Base-by-base conservation (phyloP, 2,329 filamentous ascomycete species). In the Talaromyces sp. region DNA sequence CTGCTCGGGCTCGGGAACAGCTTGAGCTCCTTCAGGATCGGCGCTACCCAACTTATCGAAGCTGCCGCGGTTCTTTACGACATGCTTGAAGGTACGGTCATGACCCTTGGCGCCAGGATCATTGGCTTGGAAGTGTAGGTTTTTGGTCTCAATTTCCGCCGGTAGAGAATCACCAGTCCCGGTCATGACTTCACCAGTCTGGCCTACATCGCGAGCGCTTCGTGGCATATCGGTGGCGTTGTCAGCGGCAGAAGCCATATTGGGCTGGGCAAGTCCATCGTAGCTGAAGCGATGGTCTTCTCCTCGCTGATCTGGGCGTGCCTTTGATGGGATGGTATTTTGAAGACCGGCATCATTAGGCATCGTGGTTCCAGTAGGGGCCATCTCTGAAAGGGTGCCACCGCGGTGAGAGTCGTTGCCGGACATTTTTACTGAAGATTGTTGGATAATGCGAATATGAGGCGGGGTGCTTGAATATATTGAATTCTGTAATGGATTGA, bases 281-380 rank as follows among this genome's bases (percentile, higher is more conserved):
- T 83, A 82, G 0, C 84, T 86, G 69, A 85, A 91, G 0, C 73
- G 70, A 0, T 83, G 84, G 1, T 84, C 81, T 0, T 77, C 79
- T 0, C 39, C n/a, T 43, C 27, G 66, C 69, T 82, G 72, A 69
- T 81, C 71, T 43, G 79, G 73, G 56, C 77, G 72, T 63, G 79
- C 69, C 25, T 77, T 71, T 8, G 79, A 79, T 35, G 77, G 77
- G 64, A 82, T 78, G 63, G 72, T 72, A 64, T 78, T 77, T 60
- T 77, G 71, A 37, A 80, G 0, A 87, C 80, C 81, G 27, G 79
- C 80, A 62, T 82, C 81, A 54, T 75, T 76, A 33, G 82, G 83
- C 19, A 82, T 71, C 6, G 61, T 67, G 0, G 72, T 76, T 31
- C 75, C 73, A 1, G 74, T 71, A 3, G 72, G 68, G 25, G 72